phyloP scores from a whole-genome alignment of 177 flowering plant species.

The Telopea speciosissima region DNA sequence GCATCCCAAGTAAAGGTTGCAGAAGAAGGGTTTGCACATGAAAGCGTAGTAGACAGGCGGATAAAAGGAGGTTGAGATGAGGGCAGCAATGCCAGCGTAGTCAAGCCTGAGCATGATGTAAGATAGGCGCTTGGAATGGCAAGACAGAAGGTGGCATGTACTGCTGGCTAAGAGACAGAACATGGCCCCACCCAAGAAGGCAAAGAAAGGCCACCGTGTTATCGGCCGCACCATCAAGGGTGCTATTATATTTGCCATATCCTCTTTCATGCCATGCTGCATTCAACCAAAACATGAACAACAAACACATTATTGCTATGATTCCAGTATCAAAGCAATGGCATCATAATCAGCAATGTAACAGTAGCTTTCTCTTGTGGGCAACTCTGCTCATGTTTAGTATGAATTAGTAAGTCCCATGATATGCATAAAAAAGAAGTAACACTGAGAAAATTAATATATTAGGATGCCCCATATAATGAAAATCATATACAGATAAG shows the following conservation, averaged over 20 bases:
- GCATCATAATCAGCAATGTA: neutral
- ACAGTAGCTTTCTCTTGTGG: neutral
- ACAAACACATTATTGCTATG: neutral
- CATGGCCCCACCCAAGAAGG: conserved; percentile 96
- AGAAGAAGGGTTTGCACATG: conserved; percentile 89
- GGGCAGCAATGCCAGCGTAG: conserved; percentile 93
- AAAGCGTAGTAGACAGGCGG: conserved; percentile 98
- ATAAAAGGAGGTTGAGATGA: conserved; percentile 86
- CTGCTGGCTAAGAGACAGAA: conserved; percentile 94
- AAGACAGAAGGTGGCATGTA: conserved; percentile 84
- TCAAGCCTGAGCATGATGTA: conserved; percentile 93
- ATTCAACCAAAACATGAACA: conserved; percentile 4
- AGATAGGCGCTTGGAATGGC: conserved; percentile 78
- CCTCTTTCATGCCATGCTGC: conserved; percentile 69
- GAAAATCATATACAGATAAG: too few relatives aligned
- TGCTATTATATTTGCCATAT: conserved; percentile 62
- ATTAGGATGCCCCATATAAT: too few relatives aligned
- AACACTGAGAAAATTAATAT: too few relatives aligned
- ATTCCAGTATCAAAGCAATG: neutral
- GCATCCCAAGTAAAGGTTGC: conserved; percentile 77
- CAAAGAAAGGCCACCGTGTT: conserved; percentile 94
- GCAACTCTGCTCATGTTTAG: neutral
- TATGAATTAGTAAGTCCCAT: neutral
- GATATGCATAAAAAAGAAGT: too few relatives aligned
- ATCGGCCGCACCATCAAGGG: conserved; percentile 68